Conservation (phyloP, 495 filamentous ascomycete genomes). For the Aspergillus indologenus region DNA sequence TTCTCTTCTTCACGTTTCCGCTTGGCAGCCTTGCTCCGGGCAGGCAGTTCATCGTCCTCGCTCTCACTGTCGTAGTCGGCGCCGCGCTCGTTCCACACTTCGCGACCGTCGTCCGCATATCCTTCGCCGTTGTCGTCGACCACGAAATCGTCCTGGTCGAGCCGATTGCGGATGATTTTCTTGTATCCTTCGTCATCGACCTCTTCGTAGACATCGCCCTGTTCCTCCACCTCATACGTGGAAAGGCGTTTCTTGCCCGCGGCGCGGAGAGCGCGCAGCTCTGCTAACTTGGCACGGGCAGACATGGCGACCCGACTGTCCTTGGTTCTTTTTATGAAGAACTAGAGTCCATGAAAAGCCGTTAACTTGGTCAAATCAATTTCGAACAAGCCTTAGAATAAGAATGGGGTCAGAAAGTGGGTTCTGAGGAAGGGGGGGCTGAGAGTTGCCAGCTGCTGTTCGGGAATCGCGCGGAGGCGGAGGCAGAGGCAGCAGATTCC, state of each 20-base stretch:
- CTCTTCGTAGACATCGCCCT: constrained; percentile 86
- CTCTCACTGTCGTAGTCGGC: constrained; percentile 59
- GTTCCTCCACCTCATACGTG: constrained; percentile 84
- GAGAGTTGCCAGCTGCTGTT: neutral
- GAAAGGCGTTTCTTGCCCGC: constrained; percentile 87
- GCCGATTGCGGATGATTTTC: constrained; percentile 82
- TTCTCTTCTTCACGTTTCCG: constrained; percentile 87
- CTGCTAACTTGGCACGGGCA: constrained; percentile 57
- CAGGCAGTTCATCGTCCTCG: constrained; percentile 65
- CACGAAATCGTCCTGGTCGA: constrained; percentile 95
- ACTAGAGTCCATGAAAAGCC: constrained; percentile 12
- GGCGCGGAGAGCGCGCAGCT: constrained; percentile 79
- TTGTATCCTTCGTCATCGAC: constrained; percentile 98
- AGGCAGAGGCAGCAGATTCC: no score
- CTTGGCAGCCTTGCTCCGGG: constrained; percentile 72
- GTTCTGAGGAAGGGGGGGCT: constrained; percentile 18
- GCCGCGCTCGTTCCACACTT: constrained; percentile 81
- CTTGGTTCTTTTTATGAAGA: constrained; percentile 9
- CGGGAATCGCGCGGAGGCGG: constrained; percentile 16
- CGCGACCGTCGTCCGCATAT: constrained; percentile 94
- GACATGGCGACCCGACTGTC: constrained; percentile 28
- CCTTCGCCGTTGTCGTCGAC: constrained; percentile 91
- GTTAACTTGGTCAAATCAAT: constrained; percentile 1
- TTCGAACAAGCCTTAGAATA: constrained; percentile 6
- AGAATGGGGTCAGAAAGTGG: neutral